phyloP scores from a whole-genome alignment of 208 protist species.

The Trypanosoma platydactyli region DNA sequence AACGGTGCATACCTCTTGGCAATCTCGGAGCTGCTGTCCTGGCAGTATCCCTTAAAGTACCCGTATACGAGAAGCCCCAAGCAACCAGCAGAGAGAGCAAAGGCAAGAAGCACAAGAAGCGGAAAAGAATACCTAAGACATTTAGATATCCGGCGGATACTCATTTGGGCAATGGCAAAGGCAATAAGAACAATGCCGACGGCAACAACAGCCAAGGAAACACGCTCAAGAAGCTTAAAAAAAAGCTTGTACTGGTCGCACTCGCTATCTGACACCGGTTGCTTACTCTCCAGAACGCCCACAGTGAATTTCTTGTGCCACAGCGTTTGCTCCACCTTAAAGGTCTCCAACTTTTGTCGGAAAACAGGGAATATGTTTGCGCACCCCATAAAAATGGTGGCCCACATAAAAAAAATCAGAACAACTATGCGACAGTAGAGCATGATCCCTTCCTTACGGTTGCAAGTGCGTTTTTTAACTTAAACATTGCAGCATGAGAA shows the following conservation, averaged over 20 bases:
- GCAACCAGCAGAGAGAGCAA: not conserved
- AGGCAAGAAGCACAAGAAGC: not conserved
- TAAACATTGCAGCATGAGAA: no score
- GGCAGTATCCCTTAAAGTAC: constrained; percentile 20
- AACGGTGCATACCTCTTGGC: constrained; percentile 1
- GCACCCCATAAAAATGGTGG: not conserved
- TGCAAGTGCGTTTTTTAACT: not conserved
- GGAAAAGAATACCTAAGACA: not conserved
- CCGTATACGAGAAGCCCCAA: constrained; percentile 16
- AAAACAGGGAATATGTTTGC: not conserved
- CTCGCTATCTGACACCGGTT: not conserved
- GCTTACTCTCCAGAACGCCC: not conserved
- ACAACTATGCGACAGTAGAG: not conserved
- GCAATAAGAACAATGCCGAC: not conserved
- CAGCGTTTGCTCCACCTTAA: not conserved
- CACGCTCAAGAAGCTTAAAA: not conserved
- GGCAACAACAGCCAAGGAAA: not conserved
- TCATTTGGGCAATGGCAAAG: not conserved
- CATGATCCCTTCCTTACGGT: not conserved
- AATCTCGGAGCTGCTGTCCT: not conserved
- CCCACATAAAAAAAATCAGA: not conserved
- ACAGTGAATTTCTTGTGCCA: not conserved
- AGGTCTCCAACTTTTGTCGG: not conserved
- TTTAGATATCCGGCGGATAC: not conserved
- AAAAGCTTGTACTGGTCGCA: constrained; percentile 3